A percentile compares a stretch with the other conserved stretches of the same genome.
These are phyloP conservation scores for Podaxis carcinomalis DNA, from an alignment of 768 basidiomycete genomes.

Conservation along the genomic window DNA sequence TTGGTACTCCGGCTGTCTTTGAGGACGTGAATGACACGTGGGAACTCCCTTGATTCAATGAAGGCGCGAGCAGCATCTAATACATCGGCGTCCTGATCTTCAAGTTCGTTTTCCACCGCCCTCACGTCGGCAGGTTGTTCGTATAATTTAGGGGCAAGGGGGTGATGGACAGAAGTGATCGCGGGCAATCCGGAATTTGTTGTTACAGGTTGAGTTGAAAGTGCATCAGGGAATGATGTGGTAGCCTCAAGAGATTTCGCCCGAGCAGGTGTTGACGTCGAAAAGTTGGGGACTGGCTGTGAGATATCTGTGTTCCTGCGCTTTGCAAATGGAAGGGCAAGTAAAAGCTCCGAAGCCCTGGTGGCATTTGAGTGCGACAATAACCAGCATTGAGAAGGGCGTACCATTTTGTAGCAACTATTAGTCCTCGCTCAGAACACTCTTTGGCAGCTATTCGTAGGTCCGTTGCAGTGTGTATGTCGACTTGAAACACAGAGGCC, in stretches of 20 bases:
- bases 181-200: constrained; percentile 19
- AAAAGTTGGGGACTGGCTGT: constrained; percentile 32
- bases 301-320: constrained; percentile 4
- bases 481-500: constrained; percentile 25
- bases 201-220: constrained; percentile 26
- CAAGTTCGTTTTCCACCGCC: constrained; percentile 40
- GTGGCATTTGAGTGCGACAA: constrained; percentile 9
- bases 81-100: constrained; percentile 66
- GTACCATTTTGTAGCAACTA: constrained; percentile 75
- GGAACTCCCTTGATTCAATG: constrained; percentile 74
- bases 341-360: constrained; percentile 77
- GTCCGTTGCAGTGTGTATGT: constrained; percentile 48
- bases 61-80: constrained; percentile 68
- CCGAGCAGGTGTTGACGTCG: constrained; percentile 59
- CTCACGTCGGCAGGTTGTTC: constrained; percentile 28
- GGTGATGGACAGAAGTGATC: constrained; percentile 25
- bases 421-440: constrained; percentile 69
- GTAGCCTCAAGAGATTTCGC: constrained; percentile 36
- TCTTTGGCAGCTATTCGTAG: constrained; percentile 63
- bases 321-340: constrained; percentile 46
- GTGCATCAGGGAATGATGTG: constrained; percentile 30
- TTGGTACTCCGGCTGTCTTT: constrained; percentile 63
- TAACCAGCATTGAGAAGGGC: constrained; percentile 16
- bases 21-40: constrained; percentile 65
- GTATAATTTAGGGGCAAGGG: constrained; percentile 31